Evolutionary conservation across 2,329 filamentous ascomycete genomes (phyloP), one percentile per base, ranked within the genome.

Genomic region (Fusarium pseudonygamai): DNA sequence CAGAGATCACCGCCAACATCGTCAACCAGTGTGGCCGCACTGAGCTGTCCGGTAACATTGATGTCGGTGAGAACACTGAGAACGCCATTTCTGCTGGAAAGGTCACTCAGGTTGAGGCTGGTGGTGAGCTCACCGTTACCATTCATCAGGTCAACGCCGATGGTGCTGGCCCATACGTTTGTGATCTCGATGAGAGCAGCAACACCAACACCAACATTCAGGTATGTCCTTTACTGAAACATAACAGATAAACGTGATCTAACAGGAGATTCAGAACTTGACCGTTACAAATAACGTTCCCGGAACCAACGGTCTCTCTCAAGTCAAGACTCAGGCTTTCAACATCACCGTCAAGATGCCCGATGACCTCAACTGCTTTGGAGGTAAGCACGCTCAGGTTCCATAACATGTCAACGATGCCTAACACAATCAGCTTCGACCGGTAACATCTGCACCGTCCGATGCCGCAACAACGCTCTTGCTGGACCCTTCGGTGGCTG

Each of bases 141-240:
- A 83, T 92, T 15, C 90, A 92, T 82, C 90, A 92, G 79, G 89
- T 92, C 79, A 92, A 92, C 81, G 85, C 84, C 42, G 91, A 93
- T 73, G 91, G 91, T 65, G 90, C 88, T 67, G 91, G 88, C 0
- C 88, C 89, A 5, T 90, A 87, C 71, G 75, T 81, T 5, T 90
- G 88, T 64, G 87, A 89, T 69, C 76, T 90, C 5, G 87, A 89
- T 63, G 79, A 84, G 73, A 84, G 82, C 20, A 84, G 84, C 74
- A 86, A 85, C 77, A 77, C 79, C 28, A 81, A 74, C 60, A 60
- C 67, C 26, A 74, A 69, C 32, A 57, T 73, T 4, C 72, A 73
- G 53, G 68, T 71, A 42, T 24, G 60, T n/a, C 4, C 16, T 16
- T 6, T 11, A 5, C 2, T 8, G 30, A 30, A 47, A 8, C 2